Base-by-base conservation (phyloP, 352 stramenopile genomes). In the Hyaloperonospora brassicae region DNA sequence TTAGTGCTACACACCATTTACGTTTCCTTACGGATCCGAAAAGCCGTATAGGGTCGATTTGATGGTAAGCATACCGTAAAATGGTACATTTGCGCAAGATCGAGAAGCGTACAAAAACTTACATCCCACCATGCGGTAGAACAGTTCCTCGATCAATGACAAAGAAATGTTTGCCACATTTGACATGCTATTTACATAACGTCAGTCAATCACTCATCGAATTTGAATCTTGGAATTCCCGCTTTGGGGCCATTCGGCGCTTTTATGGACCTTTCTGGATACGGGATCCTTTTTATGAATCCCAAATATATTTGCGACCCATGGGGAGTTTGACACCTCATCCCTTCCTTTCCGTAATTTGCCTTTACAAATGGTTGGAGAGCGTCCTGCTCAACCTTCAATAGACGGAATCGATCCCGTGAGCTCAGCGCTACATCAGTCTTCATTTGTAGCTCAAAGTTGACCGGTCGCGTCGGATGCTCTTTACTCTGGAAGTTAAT, bases 361-460 rank as follows among this genome's bases (percentile, higher is more conserved):
- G 61, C 47, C 24, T 49, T 46, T 5, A 57, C 53, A 27, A 66
- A 57, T 11, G 48, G 43, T 1, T 57, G 34, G 5, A 62, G 35
- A 3, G 34, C 48, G n/a, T 56, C 42, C 30, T 62, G 47, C 17
- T 62, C 47, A 21, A 23, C 17, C 40, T 61, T 61, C 10, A 17
- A 47, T 10, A 62, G 31, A 13, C 56, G 38, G 17, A 62, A 68
- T 2, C 51, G 51, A 44, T 41, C 47, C 23, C 55, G 52, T 6
- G 21, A 47, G 23, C 38, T 59, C n/a, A 47, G 51, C 0, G 50
- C 38, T 17, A 38, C 56, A 47, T 64, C 61, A 30, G 55, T 21
- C 34, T 68, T 64, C 47, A 64, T 57, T 36, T 59, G 50, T 2
- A 64, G 17, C 25, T 68, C 61, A 30, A 64, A 64, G 1, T 62